Evolutionary conservation across 192 early-diverging fungal genomes (phyloP), one percentile per base, ranked within the genome.

Genomic region (Gigaspora rosea): DNA sequence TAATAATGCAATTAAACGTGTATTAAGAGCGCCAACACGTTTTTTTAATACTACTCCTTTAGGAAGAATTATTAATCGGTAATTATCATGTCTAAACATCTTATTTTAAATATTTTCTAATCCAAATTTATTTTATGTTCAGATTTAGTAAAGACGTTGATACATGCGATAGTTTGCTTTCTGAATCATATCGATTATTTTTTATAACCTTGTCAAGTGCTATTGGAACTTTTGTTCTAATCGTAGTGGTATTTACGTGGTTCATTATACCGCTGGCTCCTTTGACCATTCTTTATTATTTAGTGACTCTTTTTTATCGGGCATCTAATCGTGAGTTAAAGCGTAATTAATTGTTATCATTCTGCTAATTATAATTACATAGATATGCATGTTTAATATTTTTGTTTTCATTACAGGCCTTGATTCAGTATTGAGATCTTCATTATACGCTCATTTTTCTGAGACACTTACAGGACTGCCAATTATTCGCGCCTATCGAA

Each of bases 311-410:
- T 11, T 84, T 94, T 50, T 98, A 97, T 82, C 86, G 94, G 35
- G 78, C 90, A 4, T 91, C 92, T 3, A 94, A 92, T 0, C 91
- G 95, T 33, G 96, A 97, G 81, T 72, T 98, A 46, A 95, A 96
- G 79, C 91, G 94, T 22, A 66, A 66, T 7, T 41, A 41, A 27
- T 27, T 27, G 27, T 27, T 27, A 27, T 27, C 27, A 0, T 27
- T 0, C 0, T 27, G 27, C 27, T 27, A 27, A 27, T 27, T 27
- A 27, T 27, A 27, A 27, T 27, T 27, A 27, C 1, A 27, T 27
- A 27, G 0, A 27, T 27, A 27, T 27, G 27, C 1, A 27, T 27
- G 27, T 27, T 27, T 27, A 27, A 27, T n/a, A 27, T 27, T 27
- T 27, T 27, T 1, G n/a, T n/a, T n/a, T 27, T 27, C 1, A 27